These are phyloP conservation scores for Phytopythium helicoides DNA, from an alignment of 352 stramenopile species.

Conservation along the genomic window DNA sequence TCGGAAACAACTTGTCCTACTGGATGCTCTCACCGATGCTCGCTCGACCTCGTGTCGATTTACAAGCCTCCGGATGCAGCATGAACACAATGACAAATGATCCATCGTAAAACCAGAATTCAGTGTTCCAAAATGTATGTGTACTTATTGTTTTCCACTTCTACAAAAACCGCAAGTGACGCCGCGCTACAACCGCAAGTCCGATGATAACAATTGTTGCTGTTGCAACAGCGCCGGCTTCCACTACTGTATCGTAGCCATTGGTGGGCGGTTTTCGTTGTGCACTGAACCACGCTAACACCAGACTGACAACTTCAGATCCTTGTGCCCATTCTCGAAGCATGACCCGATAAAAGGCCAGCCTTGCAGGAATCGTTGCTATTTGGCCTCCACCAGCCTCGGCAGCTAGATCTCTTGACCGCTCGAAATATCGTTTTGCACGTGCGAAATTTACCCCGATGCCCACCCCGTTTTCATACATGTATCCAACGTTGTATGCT, in stretches of 20 bases:
- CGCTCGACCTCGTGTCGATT: constrained; percentile 32
- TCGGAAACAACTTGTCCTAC: constrained; percentile 69
- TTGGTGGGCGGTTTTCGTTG: too few species aligned
- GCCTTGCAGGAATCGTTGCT: constrained; percentile 25
- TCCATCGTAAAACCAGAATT: background rate
- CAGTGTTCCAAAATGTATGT: too few species aligned
- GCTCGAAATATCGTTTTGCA: constrained; percentile 61
- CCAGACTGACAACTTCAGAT: background rate
- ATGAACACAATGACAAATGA: background rate
- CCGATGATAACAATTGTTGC: too few species aligned
- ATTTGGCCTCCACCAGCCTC: constrained; percentile 16
- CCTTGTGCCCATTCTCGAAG: constrained; percentile 27
- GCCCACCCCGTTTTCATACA: constrained; percentile 66
- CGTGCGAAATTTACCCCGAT: constrained; percentile 45
- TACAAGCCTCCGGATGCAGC: background rate
- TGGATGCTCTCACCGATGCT: constrained; percentile 70
- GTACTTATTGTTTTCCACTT: too few species aligned
- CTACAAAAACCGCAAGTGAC: too few species aligned
- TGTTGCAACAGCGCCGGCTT: too few species aligned
- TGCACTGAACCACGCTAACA: background rate
- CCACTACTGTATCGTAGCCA: too few species aligned
- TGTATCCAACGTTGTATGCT: constrained; percentile 74
- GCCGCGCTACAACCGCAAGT: too few species aligned
- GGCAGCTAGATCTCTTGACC: constrained; percentile 46
- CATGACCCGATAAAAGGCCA: constrained; percentile 34